These are phyloP conservation scores for Fusarium sp. DNA, from an alignment of 2,329 filamentous ascomycete species.

Conservation along the genomic window DNA sequence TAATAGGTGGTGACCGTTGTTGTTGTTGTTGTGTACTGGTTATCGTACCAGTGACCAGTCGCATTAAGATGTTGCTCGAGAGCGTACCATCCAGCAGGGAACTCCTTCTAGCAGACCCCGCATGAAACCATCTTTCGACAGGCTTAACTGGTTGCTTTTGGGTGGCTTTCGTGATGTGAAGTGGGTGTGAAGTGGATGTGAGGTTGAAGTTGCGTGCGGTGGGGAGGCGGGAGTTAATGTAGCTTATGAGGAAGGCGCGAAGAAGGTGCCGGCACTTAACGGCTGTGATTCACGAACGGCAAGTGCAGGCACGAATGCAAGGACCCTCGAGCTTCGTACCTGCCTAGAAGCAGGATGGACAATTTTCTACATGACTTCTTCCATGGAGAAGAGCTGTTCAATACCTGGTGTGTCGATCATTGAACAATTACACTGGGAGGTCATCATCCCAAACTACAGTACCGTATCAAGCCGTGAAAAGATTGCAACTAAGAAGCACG, in stretches of 20 bases:
- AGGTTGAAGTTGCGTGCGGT: neutral
- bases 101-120: constrained; percentile 42
- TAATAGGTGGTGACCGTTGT: neutral
- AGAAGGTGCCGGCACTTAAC: neutral
- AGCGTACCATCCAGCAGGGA: constrained; percentile 35
- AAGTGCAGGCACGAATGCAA: neutral
- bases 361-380: neutral
- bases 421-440: no score
- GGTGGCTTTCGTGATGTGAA: neutral
- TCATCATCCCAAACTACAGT: no score
- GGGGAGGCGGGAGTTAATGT: neutral
- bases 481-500: no score
- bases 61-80: constrained; percentile 43
- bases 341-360: neutral
- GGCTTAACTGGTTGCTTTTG: fast-evolving
- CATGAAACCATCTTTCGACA: constrained; percentile 28
- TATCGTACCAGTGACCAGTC: constrained; percentile 26
- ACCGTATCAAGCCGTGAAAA: no score
- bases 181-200: neutral
- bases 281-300: neutral
- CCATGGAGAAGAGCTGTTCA: no score
- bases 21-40: neutral
- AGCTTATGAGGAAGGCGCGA: neutral
- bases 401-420: no score
- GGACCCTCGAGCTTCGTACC: neutral